Base-by-base conservation (phyloP, 371 early-diverging fungal species). In the Mucor piriformis region DNA sequence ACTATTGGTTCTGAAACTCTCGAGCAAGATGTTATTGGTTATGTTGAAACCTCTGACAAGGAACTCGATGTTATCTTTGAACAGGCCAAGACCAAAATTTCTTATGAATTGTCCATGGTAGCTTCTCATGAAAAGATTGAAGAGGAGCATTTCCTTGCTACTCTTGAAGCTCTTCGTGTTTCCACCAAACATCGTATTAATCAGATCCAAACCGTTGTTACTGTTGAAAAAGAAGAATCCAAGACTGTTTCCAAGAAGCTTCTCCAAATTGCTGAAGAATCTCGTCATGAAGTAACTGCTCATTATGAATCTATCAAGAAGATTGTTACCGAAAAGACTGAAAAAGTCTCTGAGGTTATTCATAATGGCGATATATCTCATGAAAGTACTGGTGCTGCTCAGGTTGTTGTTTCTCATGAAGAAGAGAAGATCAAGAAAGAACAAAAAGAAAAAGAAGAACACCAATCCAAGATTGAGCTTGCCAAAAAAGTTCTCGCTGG, bases 401-500 rank as follows among this genome's bases (percentile, higher is more conserved):
- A 43, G 20, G 64, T 58, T 20, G 16, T 27, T 15, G 43, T 57
- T 0, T 37, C 50, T 29, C 58, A 57, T 21, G 49, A 54, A 20
- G 32, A 48, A 11, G 27, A 40, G 7, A 44, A 44, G 34, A 33
- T 50, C 12, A 38, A 42, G 21, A 18, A 48, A 23, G 33, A 50
- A 12, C 24, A 46, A 23, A 27, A 56, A 37, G 21, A 63, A 27
- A 50, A 63, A 33, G 20, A 67, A 18, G 52, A 66, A 2, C 59
- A 67, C 18, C 38, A 59, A 5, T 49, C 54, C 8, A 54, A 59
- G 29, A n/a, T 52, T 25, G 65, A 69, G 13, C 42, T 69, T 20
- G 70, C 62, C 24, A 64, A 73, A 52, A 67, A 67, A 51, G 59
- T 62, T 16, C 52, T 70, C 15, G 32, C 40, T 46, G 67, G 69